These are phyloP conservation scores for Hygrophoropsis aurantiaca DNA, from an alignment of 768 basidiomycete genomes.

Conservation along the genomic window DNA sequence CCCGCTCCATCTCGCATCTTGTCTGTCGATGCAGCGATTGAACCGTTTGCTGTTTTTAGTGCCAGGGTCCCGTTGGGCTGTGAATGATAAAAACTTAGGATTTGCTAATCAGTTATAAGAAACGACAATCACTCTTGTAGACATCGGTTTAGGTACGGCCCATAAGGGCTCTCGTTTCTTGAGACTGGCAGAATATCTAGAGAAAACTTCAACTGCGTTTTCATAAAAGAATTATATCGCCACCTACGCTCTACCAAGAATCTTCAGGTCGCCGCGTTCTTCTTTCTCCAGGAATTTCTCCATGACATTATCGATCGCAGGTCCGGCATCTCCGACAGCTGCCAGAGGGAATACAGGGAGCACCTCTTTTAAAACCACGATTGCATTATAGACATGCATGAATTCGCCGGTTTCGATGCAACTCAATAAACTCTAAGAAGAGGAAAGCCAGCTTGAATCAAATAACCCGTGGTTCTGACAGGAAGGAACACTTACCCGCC, in stretches of 20 bases:
- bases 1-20: no score
- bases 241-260: conserved; percentile 72
- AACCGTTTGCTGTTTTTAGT: conserved; percentile 19
- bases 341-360: conserved; percentile 84
- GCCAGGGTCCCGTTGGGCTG: conserved; percentile 30
- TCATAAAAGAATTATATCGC: neutral
- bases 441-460: no score
- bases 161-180: conserved; percentile 72
- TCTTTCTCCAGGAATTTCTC: conserved; percentile 71
- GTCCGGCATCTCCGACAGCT: conserved; percentile 54
- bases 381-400: conserved; percentile 97
- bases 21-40: no score
- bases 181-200: conserved; percentile 70
- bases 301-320: conserved; percentile 57
- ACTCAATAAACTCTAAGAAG: conserved; percentile 64
- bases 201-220: conserved; percentile 6
- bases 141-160: conserved; percentile 30
- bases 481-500: conserved; percentile 50
- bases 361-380: conserved; percentile 89
- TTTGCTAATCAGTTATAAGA: no score
- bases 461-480: no score
- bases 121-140: conserved; percentile 29
- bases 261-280: conserved; percentile 81
- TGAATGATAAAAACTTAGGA: neutral
- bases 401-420: conserved; percentile 89